These are phyloP conservation scores for Pseudogymnoascus sp. DNA, from an alignment of 2,329 filamentous ascomycete species.

Conservation along the genomic window DNA sequence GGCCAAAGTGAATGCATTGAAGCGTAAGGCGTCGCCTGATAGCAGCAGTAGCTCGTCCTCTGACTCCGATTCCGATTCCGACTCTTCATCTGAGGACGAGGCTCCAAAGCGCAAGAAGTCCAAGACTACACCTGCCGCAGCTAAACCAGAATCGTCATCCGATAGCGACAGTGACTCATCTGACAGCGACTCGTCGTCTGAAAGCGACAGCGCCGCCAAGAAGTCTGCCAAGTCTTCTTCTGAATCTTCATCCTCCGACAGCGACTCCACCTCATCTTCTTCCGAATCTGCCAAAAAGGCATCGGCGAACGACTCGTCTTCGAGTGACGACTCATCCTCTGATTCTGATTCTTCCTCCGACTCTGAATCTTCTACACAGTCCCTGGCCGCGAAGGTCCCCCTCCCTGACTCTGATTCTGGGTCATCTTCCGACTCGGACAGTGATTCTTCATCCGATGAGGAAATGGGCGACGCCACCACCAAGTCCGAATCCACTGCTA, in stretches of 20 bases:
- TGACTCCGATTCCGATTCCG: conserved; percentile 27
- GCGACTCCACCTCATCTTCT: conserved; percentile 18
- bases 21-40: conserved; percentile 43
- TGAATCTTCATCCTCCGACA: conserved; percentile 1
- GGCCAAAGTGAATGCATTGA: conserved; percentile 37
- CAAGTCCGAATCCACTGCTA: conserved; percentile 37
- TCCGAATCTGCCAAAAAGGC: conserved; percentile 23
- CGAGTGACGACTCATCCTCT: conserved; percentile 12
- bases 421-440: conserved; percentile 36
- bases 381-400: conserved; percentile 18
- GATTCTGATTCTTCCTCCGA: conserved; percentile 21
- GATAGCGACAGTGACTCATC: conserved; percentile 21
- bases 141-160: conserved; percentile 34
- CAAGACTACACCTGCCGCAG: conserved; percentile 29
- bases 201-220: background rate
- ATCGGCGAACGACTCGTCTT: conserved; percentile 17
- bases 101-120: conserved; percentile 43
- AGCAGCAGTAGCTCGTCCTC: conserved; percentile 32
- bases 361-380: conserved; percentile 18
- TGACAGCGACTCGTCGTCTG: background rate
- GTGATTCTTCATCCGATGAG: conserved; percentile 31
- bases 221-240: conserved; percentile 8
- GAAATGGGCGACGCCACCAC: conserved; percentile 23
- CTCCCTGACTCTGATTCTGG: conserved; percentile 36
- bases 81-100: conserved; percentile 34